Evolutionary conservation across 495 filamentous ascomycete genomes (phyloP).

Genomic region (Hyaloscypha variabilis): DNA sequence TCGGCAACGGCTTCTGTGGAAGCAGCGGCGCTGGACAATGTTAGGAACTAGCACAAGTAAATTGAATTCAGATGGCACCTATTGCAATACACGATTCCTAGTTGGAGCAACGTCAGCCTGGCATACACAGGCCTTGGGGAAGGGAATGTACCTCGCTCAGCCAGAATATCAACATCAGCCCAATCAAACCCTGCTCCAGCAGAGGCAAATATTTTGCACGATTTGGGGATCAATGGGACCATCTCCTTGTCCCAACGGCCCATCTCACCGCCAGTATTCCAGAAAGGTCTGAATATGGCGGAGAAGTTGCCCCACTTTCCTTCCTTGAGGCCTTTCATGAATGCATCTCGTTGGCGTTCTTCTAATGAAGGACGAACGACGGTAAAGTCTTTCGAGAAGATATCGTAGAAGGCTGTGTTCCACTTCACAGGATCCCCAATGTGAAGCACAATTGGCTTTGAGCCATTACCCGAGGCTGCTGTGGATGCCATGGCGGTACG

Average conservation of each 20-base stretch:
- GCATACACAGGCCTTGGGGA: not conserved
- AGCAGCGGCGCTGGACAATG: conserved; percentile 47
- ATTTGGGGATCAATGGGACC: conserved; percentile 63
- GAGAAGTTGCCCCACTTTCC: conserved; percentile 70
- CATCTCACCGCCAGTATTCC: conserved; percentile 81
- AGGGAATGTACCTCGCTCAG: conserved; percentile 58
- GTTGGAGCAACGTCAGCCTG: not conserved
- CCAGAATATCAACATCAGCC: conserved; percentile 71
- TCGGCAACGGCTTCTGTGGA: conserved; percentile 62
- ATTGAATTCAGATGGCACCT: conserved; percentile 10
- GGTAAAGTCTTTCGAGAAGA: conserved; percentile 58
- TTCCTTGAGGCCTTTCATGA: conserved; percentile 64
- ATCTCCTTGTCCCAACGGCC: conserved; percentile 74
- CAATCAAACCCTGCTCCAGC: conserved; percentile 80
- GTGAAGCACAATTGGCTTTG: conserved; percentile 56
- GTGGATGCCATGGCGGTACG: conserved; percentile 4
- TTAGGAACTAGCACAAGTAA: conserved; percentile 7
- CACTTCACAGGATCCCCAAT: conserved; percentile 71
- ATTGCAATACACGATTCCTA: conserved; percentile 33
- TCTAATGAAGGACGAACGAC: conserved; percentile 54
- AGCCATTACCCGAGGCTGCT: not conserved
- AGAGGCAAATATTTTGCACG: conserved; percentile 69
- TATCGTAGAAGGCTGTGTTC: conserved; percentile 59
- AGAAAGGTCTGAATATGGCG: conserved; percentile 76
- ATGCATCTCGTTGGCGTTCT: conserved; percentile 57